Percentiles rank a stretch among this genome's conserved stretches.
These are phyloP conservation scores for Curvularia eragrostidis DNA, from an alignment of 2,329 filamentous ascomycete species.

Conservation along the genomic window DNA sequence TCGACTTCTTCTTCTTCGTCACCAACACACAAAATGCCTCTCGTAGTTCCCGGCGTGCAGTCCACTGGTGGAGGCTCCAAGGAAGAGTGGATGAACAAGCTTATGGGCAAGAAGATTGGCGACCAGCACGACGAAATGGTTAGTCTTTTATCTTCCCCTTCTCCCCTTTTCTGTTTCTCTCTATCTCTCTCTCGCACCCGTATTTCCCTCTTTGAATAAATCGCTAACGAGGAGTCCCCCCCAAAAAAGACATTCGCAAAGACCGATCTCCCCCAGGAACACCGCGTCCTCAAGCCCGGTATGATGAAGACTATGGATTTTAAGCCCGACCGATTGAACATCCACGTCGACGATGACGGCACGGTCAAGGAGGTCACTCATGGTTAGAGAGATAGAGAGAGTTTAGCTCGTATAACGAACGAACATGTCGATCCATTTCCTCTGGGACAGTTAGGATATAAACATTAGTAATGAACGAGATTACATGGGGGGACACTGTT, in stretches of 20 bases:
- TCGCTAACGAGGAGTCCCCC: background rate
- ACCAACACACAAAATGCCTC: constrained; percentile 53
- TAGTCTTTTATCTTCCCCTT: constrained; percentile 17
- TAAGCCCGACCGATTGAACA: constrained; percentile 57
- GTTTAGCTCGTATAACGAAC: too few relatives aligned
- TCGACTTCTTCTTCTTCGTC: background rate
- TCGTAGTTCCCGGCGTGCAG: constrained; percentile 58
- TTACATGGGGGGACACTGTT: too few relatives aligned
- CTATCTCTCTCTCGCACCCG: background rate
- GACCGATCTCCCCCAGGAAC: constrained; percentile 56
- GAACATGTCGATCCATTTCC: too few relatives aligned
- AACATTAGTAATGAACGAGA: too few relatives aligned
- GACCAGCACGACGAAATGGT: constrained; percentile 56
- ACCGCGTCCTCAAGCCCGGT: constrained; percentile 56
- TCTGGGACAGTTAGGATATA: too few relatives aligned
- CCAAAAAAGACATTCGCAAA: constrained; percentile 57
- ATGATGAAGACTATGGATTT: constrained; percentile 57
- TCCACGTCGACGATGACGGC: constrained; percentile 58
- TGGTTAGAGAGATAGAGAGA: constrained; percentile 42
- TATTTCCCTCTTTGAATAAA: background rate
- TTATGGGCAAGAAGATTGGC: constrained; percentile 61
- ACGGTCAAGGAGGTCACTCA: constrained; percentile 58
- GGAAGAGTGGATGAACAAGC: constrained; percentile 56
- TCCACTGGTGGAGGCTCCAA: constrained; percentile 45
- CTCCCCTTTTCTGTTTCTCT: background rate